Conservation (phyloP, 768 basidiomycete genomes). For the Tulasnella calospora region DNA sequence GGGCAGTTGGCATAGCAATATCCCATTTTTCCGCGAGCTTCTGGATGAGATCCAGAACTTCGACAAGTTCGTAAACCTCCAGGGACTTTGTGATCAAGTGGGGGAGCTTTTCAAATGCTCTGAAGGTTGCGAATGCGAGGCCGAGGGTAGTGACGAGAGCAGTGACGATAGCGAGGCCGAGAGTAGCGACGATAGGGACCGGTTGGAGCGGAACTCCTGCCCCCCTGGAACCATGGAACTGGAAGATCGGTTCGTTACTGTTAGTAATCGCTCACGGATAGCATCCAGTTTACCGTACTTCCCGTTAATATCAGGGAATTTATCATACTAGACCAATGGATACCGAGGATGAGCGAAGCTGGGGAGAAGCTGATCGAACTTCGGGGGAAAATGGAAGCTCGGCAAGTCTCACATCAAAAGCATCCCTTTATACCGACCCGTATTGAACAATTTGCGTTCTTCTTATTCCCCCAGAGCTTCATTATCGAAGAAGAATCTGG, state of each 20-base stretch:
- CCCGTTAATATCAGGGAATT: not conserved
- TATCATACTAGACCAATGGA: not conserved
- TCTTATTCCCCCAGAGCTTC: not conserved
- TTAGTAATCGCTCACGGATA: not conserved
- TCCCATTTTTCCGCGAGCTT: not conserved
- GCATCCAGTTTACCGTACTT: not conserved
- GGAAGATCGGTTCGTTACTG: not conserved
- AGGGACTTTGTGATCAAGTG: not conserved
- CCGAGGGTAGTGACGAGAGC: too few relatives aligned
- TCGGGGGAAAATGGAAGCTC: not conserved
- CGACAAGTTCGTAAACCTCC: not conserved
- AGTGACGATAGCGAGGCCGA: not conserved
- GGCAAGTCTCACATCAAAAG: too few relatives aligned
- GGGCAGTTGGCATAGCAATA: not conserved
- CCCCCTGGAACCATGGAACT: not conserved
- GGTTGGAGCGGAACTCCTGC: not conserved
- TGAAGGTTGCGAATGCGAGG: not conserved
- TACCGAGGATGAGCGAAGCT: not conserved
- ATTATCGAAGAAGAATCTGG: not conserved
- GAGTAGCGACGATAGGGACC: too few relatives aligned
- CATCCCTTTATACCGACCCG: accelerated
- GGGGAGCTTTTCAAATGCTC: not conserved
- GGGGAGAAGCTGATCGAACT: not conserved
- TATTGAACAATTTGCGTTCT: not conserved
- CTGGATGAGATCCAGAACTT: not conserved